Percentiles rank a stretch among this genome's conserved stretches.
Evolutionary conservation across 148 eudicot species (phyloP).

Genomic region (Vaccinium myrtillus): DNA sequence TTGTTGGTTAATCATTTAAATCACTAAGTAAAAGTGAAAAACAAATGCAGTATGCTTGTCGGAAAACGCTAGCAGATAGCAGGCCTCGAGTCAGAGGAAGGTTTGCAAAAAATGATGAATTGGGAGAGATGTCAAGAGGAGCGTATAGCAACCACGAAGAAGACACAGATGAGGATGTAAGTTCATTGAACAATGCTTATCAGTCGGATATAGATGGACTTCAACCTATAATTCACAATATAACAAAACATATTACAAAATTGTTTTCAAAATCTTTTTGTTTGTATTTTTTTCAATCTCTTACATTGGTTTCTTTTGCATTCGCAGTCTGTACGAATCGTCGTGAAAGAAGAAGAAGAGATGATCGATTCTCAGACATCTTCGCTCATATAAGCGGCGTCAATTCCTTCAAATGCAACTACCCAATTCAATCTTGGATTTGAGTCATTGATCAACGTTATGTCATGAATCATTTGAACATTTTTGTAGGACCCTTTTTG

Average conservation of each 20-base stretch:
- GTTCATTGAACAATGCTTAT: background rate
- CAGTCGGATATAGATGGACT: too few relatives aligned
- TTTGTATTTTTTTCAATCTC: background rate
- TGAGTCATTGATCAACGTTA: conserved; percentile 16
- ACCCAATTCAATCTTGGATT: conserved; percentile 80
- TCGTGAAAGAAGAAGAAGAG: conserved; percentile 63
- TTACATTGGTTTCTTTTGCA: background rate
- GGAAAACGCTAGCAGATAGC: conserved; percentile 94
- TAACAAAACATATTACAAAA: too few relatives aligned
- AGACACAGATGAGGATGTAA: conserved; percentile 71
- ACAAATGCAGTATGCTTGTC: conserved; percentile 77
- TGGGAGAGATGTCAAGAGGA: conserved; percentile 49
- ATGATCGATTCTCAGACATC: conserved; percentile 65
- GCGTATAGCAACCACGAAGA: conserved; percentile 54
- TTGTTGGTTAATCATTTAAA: background rate
- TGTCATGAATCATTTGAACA: background rate
- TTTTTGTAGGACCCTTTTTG: conserved; percentile 20
- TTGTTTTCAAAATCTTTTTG: too few relatives aligned
- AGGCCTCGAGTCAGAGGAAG: conserved; percentile 94
- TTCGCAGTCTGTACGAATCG: conserved; percentile 29
- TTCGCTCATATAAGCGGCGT: conserved; percentile 79
- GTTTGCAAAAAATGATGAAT: conserved; percentile 88
- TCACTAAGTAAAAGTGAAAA: background rate
- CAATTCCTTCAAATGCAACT: conserved; percentile 79
- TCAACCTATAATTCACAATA: too few relatives aligned